A percentile compares a stretch with the other conserved stretches of the same genome.
phyloP scores from a whole-genome alignment of 352 stramenopile genomes.

The Albugo candida region DNA sequence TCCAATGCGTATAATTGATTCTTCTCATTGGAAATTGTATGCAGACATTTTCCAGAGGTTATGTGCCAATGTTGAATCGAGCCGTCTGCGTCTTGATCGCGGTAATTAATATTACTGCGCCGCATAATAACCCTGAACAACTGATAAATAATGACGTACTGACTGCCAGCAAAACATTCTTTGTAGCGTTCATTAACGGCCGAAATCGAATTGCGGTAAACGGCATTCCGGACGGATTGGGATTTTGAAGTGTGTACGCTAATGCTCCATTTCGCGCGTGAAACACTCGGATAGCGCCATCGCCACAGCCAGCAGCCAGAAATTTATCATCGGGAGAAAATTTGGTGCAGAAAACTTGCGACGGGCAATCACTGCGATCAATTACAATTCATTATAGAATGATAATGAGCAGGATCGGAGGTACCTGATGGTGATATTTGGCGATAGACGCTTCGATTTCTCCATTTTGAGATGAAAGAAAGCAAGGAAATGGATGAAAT shows the following conservation, averaged over 20 bases:
- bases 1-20: constrained; percentile 83
- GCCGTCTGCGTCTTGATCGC: constrained; percentile 52
- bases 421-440: constrained; percentile 57
- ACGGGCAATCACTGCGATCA: constrained; percentile 36
- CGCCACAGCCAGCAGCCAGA: constrained; percentile 62
- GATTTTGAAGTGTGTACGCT: constrained; percentile 70
- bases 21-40: constrained; percentile 71
- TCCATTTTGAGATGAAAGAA: constrained; percentile 3
- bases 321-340: constrained; percentile 75
- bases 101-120: too few relatives aligned
- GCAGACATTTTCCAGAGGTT: constrained; percentile 81
- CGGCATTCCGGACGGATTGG: constrained; percentile 44
- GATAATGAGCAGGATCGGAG: background rate
- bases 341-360: constrained; percentile 75
- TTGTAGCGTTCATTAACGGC: constrained; percentile 50
- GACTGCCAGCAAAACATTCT: constrained; percentile 80
- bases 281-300: constrained; percentile 73
- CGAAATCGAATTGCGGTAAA: constrained; percentile 73
- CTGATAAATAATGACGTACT: constrained; percentile 22
- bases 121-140: constrained; percentile 3
- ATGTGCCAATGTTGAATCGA: constrained; percentile 86
- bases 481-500: background rate
- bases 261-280: constrained; percentile 59
- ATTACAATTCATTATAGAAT: background rate
- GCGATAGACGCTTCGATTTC: constrained; percentile 42